Base-by-base conservation (phyloP, 208 protist species). In the Trypanosoma boissoni region DNA sequence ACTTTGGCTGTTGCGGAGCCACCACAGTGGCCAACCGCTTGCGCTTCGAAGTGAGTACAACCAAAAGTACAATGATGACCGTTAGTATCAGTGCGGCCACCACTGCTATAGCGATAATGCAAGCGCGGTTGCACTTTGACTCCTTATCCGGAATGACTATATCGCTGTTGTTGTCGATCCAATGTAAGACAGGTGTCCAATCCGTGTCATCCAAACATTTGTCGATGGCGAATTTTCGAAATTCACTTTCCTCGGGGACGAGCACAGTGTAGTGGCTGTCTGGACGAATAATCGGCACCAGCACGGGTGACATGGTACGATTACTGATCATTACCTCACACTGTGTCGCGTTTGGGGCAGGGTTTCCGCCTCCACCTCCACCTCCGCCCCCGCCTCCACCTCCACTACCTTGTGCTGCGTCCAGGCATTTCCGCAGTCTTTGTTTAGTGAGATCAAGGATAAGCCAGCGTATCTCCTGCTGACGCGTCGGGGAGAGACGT, bases 21-120 rank as follows among this genome's bases (percentile, higher is more conserved):
- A 92, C 67, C 14, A 89, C 85, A 14, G 78, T 77, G 39, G 85
- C 85, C 21, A 89, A 57, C 9, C 85, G 80, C 26, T 68, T 53
- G 7, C 81, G 80, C 72, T 92, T 92, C 42, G 80, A 88, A 9
- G 72, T 80, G n/a, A 83, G 21, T 4, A 92, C 81, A 34, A 92
- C 77, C 2, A 85, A 50, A 1, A 75, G 29, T 2, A 83, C 74
- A 27, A 89, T 73, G 20, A 88, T 58, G 14, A 78, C 62, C 10
- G 74, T 58, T n/a, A 76, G 66, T 18, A 88, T 64, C 16, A 89
- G 71, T 7, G 85, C 78, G 21, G 67, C 64, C 28, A 53, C 79
- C 3, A 89, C 76, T 24, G 85, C 85, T 27, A 92, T 58, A 26
- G 64, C 79, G 20, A 92, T 80, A 37, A 92, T 85, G 64, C 85